Conservation (phyloP, 192 early-diverging fungal species). For the Kappamyces sp. region DNA sequence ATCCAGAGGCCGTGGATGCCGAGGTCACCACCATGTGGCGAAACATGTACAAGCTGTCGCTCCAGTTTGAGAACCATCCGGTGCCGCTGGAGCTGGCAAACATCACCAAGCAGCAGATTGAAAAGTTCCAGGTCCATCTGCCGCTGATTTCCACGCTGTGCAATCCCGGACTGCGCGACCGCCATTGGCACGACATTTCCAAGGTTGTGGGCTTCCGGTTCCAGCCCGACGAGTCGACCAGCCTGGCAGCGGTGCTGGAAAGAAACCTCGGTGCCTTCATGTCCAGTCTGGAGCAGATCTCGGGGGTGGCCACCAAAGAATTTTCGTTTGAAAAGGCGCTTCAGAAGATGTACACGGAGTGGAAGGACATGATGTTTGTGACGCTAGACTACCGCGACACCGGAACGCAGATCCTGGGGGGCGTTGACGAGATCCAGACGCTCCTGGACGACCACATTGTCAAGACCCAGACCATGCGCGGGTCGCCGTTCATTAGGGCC, state of each 20-base stretch:
- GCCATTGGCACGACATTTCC: slow-evolving; percentile 59
- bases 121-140: slow-evolving; percentile 51
- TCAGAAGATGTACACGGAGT: slow-evolving; percentile 59
- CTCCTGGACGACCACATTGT: slow-evolving; percentile 60
- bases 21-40: slow-evolving; percentile 59
- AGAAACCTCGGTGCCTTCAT: slow-evolving; percentile 47
- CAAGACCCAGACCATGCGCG: slow-evolving; percentile 57
- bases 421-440: slow-evolving; percentile 53
- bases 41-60: slow-evolving; percentile 48
- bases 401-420: slow-evolving; percentile 50
- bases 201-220: slow-evolving; percentile 52
- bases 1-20: slow-evolving; percentile 51
- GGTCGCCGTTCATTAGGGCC: slow-evolving; percentile 57
- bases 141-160: slow-evolving; percentile 52
- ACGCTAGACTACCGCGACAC: slow-evolving; percentile 55
- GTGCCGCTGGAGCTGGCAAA: slow-evolving; percentile 44
- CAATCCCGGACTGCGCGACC: slow-evolving; percentile 52
- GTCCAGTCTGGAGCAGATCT: slow-evolving; percentile 46
- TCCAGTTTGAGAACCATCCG: slow-evolving; percentile 39
- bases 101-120: slow-evolving; percentile 58
- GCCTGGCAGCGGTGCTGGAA: slow-evolving; percentile 43
- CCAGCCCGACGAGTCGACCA: slow-evolving; percentile 56
- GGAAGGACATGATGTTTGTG: slow-evolving; percentile 49
- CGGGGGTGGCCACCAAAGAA: slow-evolving; percentile 51
- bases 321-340: slow-evolving; percentile 61